Base-by-base conservation (phyloP, 176 grass and related monocot species). In the Triticum aestivum region DNA sequence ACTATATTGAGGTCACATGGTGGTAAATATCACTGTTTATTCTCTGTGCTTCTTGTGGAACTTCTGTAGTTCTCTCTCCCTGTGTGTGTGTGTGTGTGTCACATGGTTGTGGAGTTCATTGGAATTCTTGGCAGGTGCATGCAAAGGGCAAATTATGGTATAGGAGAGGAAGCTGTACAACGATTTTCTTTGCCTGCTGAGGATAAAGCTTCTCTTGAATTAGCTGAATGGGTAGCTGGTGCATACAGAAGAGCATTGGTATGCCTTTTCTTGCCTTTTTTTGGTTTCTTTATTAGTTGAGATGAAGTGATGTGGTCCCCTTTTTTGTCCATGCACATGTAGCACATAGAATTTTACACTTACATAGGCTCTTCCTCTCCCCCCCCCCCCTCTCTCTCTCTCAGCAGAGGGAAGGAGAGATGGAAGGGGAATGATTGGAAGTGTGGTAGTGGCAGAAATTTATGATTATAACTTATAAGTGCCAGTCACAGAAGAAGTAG, bases 91-190 rank as follows among this genome's bases (percentile, higher is more conserved):
- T 74, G 23, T 27, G 17, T 81, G 27, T 23, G 26, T 9, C 9
- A 9, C 64, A 90, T 85, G 56, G 33, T 82, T 70, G 15, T 74
- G 86, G 49, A 79, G 64, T 47, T 84, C 59, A 66, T 74, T 88
- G 44, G 21, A 82, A 84, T 90, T 80, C 26, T 89, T 90, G 77
- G 23, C 86, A 98, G 95, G 65, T 98, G 96, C 84, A 94, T 98
- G 90, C 91, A 94, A 94, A 92, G 88, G 88, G 90, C 88, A 77
- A 95, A 98, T 73, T 98, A 98, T 91, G 91, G 90, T 86, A 94
- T 98, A 86, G 96, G 91, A 70, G 91, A 94, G 83, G 96, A 98
- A 88, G 94, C 94, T 85, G 93, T 94, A 32, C 86, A 74, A n/a
- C 89, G 96, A 66, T 98, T 98, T 91, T 95, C 93, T 67, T 89